Percentiles rank a stretch among this genome's conserved stretches.
Evolutionary conservation across 2,329 filamentous ascomycete species (phyloP).

Genomic region (Rhinocladiella similis): DNA sequence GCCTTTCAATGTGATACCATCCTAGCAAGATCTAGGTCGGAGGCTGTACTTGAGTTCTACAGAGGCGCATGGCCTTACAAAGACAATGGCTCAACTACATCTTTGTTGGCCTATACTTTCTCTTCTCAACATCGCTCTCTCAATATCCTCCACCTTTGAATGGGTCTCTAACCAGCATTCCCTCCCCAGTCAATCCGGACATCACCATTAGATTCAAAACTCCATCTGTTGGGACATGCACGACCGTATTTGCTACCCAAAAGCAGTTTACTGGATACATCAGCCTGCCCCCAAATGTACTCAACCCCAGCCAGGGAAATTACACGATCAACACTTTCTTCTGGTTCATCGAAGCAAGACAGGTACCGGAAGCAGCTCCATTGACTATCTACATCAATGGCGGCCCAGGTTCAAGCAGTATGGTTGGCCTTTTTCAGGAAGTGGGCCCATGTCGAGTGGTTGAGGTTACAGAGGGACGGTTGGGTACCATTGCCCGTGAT

Average conservation of each 20-base stretch:
- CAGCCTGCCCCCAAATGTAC: constrained; percentile 49
- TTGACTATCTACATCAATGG: constrained; percentile 55
- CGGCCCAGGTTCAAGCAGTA: constrained; percentile 53
- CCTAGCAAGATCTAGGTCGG: background rate
- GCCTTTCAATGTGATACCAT: background rate
- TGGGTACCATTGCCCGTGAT: constrained; percentile 45
- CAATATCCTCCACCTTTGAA: constrained; percentile 25
- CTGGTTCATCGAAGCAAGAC: constrained; percentile 45
- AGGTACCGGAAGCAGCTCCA: constrained; percentile 47
- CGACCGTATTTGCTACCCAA: constrained; percentile 64
- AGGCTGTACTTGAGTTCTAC: background rate
- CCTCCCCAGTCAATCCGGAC: constrained; percentile 59
- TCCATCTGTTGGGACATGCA: constrained; percentile 61
- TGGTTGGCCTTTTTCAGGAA: constrained; percentile 55
- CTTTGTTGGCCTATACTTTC: constrained; percentile 7
- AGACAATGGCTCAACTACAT: constrained; percentile 14
- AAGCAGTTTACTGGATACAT: constrained; percentile 73
- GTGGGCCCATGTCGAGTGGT: constrained; percentile 44
- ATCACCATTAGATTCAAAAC: constrained; percentile 70
- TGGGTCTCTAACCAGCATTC: constrained; percentile 52
- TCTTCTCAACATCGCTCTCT: constrained; percentile 2
- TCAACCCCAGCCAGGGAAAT: constrained; percentile 34
- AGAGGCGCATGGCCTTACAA: constrained; percentile 17
- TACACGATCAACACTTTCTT: constrained; percentile 40
- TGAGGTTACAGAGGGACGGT: constrained; percentile 42